Percentiles rank a stretch among this genome's conserved stretches.
Conservation (phyloP, 805 yeast species). For the Candida yuanshanica region DNA sequence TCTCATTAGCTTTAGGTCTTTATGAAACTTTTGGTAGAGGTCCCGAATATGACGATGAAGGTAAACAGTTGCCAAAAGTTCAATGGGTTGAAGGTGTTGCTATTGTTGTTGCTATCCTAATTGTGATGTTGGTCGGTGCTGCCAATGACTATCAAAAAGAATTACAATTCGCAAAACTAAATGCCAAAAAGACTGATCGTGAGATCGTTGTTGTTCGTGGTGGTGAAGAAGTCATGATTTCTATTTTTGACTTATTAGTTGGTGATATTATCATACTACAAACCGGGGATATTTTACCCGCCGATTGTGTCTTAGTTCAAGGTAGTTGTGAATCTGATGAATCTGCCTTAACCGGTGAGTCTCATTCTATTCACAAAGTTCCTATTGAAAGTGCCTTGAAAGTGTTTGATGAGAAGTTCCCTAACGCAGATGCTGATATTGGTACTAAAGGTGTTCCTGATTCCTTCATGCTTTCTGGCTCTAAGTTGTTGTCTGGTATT, state of each 20-base stretch:
- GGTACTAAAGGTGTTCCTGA: slow-evolving; percentile 47
- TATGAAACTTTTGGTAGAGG: slow-evolving; percentile 90
- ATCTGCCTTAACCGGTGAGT: slow-evolving; percentile 90
- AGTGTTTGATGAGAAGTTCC: slow-evolving; percentile 23
- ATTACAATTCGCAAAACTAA: slow-evolving; percentile 81
- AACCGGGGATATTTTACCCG: slow-evolving; percentile 93
- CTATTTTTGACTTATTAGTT: slow-evolving; percentile 71
- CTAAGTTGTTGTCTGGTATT: slow-evolving; percentile 80
- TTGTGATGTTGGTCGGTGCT: slow-evolving; percentile 91
- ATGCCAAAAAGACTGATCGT: slow-evolving; percentile 83
- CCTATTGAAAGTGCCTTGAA: slow-evolving; percentile 42
- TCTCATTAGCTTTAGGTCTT: slow-evolving; percentile 84
- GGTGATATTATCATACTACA: slow-evolving; percentile 82
- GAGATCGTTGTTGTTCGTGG: slow-evolving; percentile 69
- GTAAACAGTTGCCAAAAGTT: slow-evolving; percentile 70
- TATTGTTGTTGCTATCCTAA: slow-evolving; percentile 81
- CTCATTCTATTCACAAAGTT: slow-evolving; percentile 68
- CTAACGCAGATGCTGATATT: slow-evolving; percentile 28
- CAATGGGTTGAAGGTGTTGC: slow-evolving; percentile 99
- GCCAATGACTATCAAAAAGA: slow-evolving; percentile 97
- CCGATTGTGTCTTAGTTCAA: slow-evolving; percentile 68
- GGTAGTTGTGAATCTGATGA: slow-evolving; percentile 90
- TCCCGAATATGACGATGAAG: slow-evolving; percentile 70
- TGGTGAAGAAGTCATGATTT: slow-evolving; percentile 60
- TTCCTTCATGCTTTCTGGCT: slow-evolving; percentile 86